Base-by-base conservation (phyloP, 2,329 filamentous ascomycete genomes). In the Trichophyton benhamiae region DNA sequence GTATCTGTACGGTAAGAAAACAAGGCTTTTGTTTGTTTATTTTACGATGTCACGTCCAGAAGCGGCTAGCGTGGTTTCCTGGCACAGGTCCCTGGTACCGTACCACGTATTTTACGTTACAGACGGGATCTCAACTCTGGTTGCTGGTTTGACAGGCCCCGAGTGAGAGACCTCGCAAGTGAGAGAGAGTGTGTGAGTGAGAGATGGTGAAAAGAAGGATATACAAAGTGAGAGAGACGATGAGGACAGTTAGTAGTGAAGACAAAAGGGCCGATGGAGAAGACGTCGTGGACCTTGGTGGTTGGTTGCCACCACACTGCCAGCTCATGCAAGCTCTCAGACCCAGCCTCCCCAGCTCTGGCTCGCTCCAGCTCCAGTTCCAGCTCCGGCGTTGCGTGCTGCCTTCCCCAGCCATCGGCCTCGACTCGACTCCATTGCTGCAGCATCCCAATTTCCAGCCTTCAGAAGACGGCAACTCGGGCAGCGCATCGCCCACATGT, bases 1-100 rank as follows among this genome's bases (percentile, higher is more conserved):
- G 22, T 41, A 48, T 38, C 55, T 41, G 42, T 41, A 62, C 53
- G 38, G 58, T 57, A 38, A 36, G 38, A 57, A 38, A 41, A 42
- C 42, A 36, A 17, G 25, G 36, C 6, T 38, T 38, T 44, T 42
- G 22, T 36, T 61, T 41, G 22, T 53, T 33, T 27, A 48, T 38
- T 30, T 49, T 48, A 27, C 58, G 25, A 44, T 25, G 44, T 36
- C 58, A 48, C 44, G 58, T 15, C 58, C 41, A 22, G n/a, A 49
- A 49, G 11, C 1, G 58, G 58, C 13, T 59, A 59, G 41, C 58
- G 57, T 30, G 15, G 25, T 33, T 57, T 33, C 4, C 30, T 4
- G 41, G 20, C 38, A 25, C 38, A 58, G 25, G 55, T 38, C n/a
- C 17, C 33, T 44, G 27, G 52, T 49, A 49, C 46, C 13, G 44